These are phyloP conservation scores for Silybum marianum DNA, from an alignment of 129 eudicot species.

Conservation along the genomic window DNA sequence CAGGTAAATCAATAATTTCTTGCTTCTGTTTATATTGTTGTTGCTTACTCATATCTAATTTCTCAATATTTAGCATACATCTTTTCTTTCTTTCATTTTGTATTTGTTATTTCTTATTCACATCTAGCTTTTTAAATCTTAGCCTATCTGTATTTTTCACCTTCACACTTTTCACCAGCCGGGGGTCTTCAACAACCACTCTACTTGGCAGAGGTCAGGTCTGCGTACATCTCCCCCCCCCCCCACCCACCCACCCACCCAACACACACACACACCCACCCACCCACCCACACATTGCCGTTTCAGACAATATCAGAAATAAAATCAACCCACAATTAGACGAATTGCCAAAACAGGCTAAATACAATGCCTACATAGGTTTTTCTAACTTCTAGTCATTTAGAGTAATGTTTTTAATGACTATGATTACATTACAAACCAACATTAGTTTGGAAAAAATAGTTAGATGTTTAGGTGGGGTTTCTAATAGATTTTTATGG, in stretches of 20 bases:
- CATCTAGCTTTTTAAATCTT: neutral
- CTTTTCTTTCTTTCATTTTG: neutral
- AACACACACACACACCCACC: too few species aligned
- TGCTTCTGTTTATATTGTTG: neutral
- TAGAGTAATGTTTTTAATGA: neutral
- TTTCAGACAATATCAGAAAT: neutral
- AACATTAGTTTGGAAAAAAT: neutral
- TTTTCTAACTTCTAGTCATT: neutral
- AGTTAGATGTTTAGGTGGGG: neutral
- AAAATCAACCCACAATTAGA: slow-evolving; percentile 1
- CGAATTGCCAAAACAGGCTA: neutral
- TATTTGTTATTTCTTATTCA: neutral
- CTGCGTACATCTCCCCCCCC: too few species aligned
- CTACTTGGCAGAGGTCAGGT: neutral
- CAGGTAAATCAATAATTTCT: neutral
- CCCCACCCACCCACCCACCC: too few species aligned
- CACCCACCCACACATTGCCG: too few species aligned
- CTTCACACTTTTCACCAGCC: neutral
- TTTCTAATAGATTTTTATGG: neutral
- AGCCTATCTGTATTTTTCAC: neutral
- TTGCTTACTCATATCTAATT: neutral
- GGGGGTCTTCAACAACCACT: neutral
- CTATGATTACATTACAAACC: neutral
- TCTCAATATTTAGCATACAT: neutral
- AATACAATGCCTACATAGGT: neutral